These are phyloP conservation scores for Tricladium varicosporioides DNA, from an alignment of 2,329 filamentous ascomycete genomes.

Conservation along the genomic window DNA sequence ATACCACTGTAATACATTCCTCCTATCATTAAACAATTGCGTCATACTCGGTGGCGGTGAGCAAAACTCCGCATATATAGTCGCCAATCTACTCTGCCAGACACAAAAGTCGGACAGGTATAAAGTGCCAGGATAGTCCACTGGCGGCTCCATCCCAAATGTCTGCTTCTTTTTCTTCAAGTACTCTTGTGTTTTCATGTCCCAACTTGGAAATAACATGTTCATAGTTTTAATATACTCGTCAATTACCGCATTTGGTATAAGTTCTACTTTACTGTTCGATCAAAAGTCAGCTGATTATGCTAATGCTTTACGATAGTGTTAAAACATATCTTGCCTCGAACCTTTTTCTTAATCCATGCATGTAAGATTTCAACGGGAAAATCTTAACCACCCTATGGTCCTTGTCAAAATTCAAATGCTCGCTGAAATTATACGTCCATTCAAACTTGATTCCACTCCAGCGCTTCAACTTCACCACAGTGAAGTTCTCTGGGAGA, in stretches of 20 bases:
- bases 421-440: background rate
- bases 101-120: background rate
- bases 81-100: background rate
- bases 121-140: background rate
- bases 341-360: background rate
- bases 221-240: background rate
- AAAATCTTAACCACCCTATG: background rate
- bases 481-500: background rate
- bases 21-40: background rate
- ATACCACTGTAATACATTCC: background rate
- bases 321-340: background rate
- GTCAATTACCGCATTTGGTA: background rate
- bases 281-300: background rate
- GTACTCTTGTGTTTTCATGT: background rate
- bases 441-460: background rate
- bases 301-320: background rate
- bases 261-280: background rate
- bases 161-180: background rate
- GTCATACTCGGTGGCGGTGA: background rate
- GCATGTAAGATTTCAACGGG: background rate
- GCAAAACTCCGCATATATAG: background rate
- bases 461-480: slow-evolving; percentile 2
- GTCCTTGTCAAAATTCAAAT: background rate
- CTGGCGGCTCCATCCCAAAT: background rate
- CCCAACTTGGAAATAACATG: background rate